These are phyloP conservation scores for Porcisia deanei DNA, from an alignment of 208 protist species.

Conservation along the genomic window DNA sequence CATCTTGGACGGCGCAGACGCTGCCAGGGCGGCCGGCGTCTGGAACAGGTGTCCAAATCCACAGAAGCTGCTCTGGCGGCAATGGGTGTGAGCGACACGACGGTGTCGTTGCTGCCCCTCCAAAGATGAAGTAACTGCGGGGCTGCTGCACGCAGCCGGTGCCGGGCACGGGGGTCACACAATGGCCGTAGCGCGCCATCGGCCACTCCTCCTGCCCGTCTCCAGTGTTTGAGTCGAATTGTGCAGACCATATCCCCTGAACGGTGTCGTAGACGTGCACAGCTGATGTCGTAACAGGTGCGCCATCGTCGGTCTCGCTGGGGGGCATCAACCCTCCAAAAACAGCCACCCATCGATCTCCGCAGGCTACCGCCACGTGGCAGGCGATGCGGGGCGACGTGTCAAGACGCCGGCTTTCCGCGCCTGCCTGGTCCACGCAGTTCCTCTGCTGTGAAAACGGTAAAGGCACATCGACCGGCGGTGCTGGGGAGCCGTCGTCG, in stretches of 20 bases:
- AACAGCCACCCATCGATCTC: conserved; percentile 34
- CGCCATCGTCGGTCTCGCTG: neutral
- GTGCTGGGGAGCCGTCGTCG: conserved; percentile 18
- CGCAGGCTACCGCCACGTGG: conserved; percentile 49
- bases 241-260: conserved; percentile 31
- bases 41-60: conserved; percentile 41
- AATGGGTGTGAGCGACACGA: conserved; percentile 21
- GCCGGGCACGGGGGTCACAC: conserved; percentile 38
- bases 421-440: neutral
- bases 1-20: neutral
- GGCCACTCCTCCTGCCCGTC: conserved; percentile 38
- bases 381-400: conserved; percentile 42
- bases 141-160: conserved; percentile 29
- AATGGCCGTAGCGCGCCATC: conserved; percentile 55
- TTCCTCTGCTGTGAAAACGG: neutral
- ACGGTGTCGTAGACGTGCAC: conserved; percentile 49
- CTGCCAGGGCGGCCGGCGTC: neutral
- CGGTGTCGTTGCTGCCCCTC: conserved; percentile 17
- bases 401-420: neutral
- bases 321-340: conserved; percentile 45
- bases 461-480: conserved; percentile 10
- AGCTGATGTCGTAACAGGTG: conserved; percentile 29
- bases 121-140: conserved; percentile 29
- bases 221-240: neutral
- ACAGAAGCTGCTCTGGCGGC: conserved; percentile 52